Evolutionary conservation across 225 moss, liverwort and hornwort species (phyloP).

Genomic region (Thuidium tamariscinum): DNA sequence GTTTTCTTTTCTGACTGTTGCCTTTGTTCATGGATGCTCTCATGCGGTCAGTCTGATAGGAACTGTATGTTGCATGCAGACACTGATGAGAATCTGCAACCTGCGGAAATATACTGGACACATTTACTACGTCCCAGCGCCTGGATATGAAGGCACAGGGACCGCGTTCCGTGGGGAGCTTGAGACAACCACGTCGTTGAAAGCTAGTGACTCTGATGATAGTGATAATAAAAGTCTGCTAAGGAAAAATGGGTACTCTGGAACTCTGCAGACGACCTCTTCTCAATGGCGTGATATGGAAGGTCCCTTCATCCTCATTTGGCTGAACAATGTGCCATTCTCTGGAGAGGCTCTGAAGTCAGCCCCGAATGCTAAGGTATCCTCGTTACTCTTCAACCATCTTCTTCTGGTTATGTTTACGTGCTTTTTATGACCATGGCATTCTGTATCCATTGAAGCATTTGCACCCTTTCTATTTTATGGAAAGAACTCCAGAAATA

Average conservation of each 20-base stretch:
- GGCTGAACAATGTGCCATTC: slow-evolving; percentile 84
- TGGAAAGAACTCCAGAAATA: neutral
- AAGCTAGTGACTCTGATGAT: slow-evolving; percentile 20
- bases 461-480: neutral
- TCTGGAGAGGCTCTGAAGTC: slow-evolving; percentile 27
- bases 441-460: neutral
- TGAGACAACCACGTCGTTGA: slow-evolving; percentile 32
- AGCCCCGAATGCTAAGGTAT: slow-evolving; percentile 77
- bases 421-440: neutral
- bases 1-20: neutral
- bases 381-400: neutral
- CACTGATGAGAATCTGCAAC: slow-evolving; percentile 58
- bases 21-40: neutral
- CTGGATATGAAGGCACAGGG: slow-evolving; percentile 55
- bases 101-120: slow-evolving; percentile 66
- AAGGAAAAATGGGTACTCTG: slow-evolving; percentile 27
- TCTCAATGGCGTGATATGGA: slow-evolving; percentile 71
- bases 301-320: slow-evolving; percentile 72
- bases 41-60: neutral
- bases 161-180: slow-evolving; percentile 20
- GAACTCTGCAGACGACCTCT: slow-evolving; percentile 1
- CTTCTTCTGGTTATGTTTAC: neutral
- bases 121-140: slow-evolving; percentile 75
- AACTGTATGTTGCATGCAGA: slow-evolving; percentile 25
- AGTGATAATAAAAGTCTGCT: slow-evolving; percentile 31